Evolutionary conservation across 1,139 yeast genomes (phyloP).

Genomic region (Suhomyces terraborum): DNA sequence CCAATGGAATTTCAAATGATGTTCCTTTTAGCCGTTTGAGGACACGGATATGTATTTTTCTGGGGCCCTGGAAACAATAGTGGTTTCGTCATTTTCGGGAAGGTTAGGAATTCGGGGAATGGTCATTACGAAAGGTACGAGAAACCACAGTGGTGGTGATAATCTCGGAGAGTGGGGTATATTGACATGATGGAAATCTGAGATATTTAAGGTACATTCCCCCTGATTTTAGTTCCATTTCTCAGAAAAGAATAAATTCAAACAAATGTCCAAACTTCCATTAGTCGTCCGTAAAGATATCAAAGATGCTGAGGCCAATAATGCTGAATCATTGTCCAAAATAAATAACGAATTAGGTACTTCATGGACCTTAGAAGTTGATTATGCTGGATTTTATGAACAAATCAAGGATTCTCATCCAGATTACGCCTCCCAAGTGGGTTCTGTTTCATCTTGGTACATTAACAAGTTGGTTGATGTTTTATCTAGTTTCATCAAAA

Average conservation of each 20-base stretch:
- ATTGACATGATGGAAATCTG: neutral
- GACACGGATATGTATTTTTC: neutral
- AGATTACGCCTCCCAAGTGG: constrained; percentile 10
- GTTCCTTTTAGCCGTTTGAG: neutral
- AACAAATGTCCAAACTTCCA: constrained; percentile 16
- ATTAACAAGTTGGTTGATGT: constrained; percentile 9
- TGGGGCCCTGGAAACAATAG: neutral
- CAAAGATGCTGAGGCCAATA: constrained; percentile 15
- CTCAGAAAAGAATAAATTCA: neutral
- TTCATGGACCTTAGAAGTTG: constrained; percentile 15
- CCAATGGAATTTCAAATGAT: neutral
- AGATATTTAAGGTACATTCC: neutral
- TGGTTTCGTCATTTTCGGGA: neutral
- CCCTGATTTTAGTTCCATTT: neutral
- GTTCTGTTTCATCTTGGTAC: constrained; percentile 16
- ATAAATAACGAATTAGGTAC: constrained; percentile 14
- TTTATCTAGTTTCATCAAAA: constrained; percentile 8
- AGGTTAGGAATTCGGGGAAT: neutral
- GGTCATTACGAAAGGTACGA: neutral
- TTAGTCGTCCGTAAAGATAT: constrained; percentile 14
- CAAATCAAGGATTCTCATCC: constrained; percentile 7
- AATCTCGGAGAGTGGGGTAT: neutral
- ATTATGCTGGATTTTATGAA: constrained; percentile 13
- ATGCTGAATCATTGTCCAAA: constrained; percentile 7
- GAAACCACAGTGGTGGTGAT: neutral